phyloP scores from a whole-genome alignment of 2,329 filamentous ascomycete species.

The Hypomyces rosellus region DNA sequence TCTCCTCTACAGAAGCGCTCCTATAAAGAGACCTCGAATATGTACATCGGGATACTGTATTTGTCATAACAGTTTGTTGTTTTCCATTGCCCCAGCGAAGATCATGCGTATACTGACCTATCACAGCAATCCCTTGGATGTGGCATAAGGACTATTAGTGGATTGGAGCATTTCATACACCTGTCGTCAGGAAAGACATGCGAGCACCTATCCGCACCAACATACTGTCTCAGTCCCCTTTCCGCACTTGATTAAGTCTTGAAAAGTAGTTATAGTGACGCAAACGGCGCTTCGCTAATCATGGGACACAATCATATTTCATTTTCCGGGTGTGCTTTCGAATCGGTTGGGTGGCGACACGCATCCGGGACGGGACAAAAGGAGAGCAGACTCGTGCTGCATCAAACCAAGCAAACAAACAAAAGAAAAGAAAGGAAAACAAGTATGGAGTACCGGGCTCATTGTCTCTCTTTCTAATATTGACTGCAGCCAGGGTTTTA shows the following conservation, averaged over 20 bases:
- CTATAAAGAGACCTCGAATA: neutral
- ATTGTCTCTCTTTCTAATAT: too few species aligned
- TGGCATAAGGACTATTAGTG: neutral
- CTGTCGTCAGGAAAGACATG: neutral
- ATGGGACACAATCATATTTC: too few species aligned
- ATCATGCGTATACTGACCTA: slow-evolving; percentile 1
- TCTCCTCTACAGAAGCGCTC: neutral
- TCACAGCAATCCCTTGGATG: neutral
- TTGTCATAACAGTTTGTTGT: slow-evolving; percentile 2
- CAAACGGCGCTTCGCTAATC: neutral
- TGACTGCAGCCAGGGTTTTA: too few species aligned
- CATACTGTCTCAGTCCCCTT: neutral
- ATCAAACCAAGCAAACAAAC: neutral
- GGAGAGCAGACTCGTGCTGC: neutral
- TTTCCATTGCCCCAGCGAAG: neutral
- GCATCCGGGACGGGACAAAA: neutral
- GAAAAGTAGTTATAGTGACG: neutral
- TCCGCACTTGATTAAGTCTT: neutral
- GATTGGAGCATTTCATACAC: neutral
- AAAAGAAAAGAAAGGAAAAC: neutral
- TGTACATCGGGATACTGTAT: neutral
- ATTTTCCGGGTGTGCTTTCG: too few species aligned
- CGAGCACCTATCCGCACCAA: neutral
- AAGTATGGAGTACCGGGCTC: neutral
- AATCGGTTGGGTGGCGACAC: too few species aligned